phyloP scores from a whole-genome alignment of 139 green algal genomes.

The Helicosporidium sp. region DNA sequence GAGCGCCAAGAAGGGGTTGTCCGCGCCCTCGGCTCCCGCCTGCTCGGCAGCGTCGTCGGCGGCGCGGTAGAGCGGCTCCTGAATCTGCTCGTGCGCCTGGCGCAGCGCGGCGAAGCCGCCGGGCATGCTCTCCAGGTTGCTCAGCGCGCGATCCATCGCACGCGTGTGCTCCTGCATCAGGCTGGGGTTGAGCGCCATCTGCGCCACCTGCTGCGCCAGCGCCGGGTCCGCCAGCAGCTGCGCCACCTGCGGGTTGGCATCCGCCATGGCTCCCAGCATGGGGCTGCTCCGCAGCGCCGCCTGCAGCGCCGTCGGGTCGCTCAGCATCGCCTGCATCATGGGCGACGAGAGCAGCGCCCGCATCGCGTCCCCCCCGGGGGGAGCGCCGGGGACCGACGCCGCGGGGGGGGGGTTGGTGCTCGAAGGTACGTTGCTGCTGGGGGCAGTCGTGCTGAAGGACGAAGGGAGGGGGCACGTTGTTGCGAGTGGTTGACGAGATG shows the following conservation, averaged over 20 bases:
- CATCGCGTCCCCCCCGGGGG: not conserved
- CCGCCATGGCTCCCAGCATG: slow-evolving; percentile 34
- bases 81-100: slow-evolving; percentile 70
- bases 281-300: slow-evolving; percentile 59
- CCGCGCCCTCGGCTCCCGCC: not conserved
- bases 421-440: no score
- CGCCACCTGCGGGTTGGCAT: slow-evolving; percentile 61
- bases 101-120: slow-evolving; percentile 89
- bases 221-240: slow-evolving; percentile 76
- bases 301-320: slow-evolving; percentile 68
- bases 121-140: slow-evolving; percentile 82
- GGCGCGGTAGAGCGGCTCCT: slow-evolving; percentile 26
- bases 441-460: no score
- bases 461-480: no score
- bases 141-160: slow-evolving; percentile 61
- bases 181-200: slow-evolving; percentile 60
- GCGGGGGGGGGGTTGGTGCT: no score
- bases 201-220: slow-evolving; percentile 56
- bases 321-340: slow-evolving; percentile 44
- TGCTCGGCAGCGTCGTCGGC: not conserved
- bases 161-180: slow-evolving; percentile 89
- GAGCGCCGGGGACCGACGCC: not conserved
- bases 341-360: slow-evolving; percentile 5
- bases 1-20: slow-evolving; percentile 6
- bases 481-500: no score